Evolutionary conservation across 371 early-diverging fungal species (phyloP).

Genomic region (Circinella umbellata): DNA sequence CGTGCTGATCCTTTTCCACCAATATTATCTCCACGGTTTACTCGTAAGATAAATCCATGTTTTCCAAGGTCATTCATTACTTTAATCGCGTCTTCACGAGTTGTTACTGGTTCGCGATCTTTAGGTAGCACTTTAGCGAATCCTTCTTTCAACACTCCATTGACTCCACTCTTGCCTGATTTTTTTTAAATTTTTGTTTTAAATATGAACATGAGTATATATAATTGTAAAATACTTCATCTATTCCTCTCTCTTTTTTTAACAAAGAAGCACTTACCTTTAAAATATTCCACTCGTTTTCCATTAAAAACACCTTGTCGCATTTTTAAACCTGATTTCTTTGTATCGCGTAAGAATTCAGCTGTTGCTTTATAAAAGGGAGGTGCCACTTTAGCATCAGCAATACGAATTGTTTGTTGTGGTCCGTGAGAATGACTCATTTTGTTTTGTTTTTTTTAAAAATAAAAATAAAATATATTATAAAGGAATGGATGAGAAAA

Average conservation of each 20-base stretch:
- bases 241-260: constrained; percentile 6
- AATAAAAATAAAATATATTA: constrained; percentile 2
- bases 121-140: constrained; percentile 60
- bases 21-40: constrained; percentile 68
- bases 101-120: constrained; percentile 53
- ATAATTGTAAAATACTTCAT: neutral
- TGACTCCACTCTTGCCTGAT: constrained; percentile 90
- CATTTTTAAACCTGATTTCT: constrained; percentile 75
- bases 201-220: neutral
- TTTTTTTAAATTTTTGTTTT: too few relatives aligned
- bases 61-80: constrained; percentile 72
- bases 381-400: constrained; percentile 51
- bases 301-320: constrained; percentile 92
- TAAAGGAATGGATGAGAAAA: constrained; percentile 9
- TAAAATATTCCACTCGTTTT: constrained; percentile 90
- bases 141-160: constrained; percentile 79
- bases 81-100: constrained; percentile 71
- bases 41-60: constrained; percentile 75
- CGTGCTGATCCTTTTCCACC: constrained; percentile 54
- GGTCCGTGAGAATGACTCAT: constrained; percentile 32
- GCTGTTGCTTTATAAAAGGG: constrained; percentile 40
- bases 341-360: constrained; percentile 40
- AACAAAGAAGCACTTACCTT: too few relatives aligned
- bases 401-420: constrained; percentile 32
- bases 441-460: neutral